Conservation (phyloP, 2,329 filamentous ascomycete genomes). For the Curvularia sp. region DNA sequence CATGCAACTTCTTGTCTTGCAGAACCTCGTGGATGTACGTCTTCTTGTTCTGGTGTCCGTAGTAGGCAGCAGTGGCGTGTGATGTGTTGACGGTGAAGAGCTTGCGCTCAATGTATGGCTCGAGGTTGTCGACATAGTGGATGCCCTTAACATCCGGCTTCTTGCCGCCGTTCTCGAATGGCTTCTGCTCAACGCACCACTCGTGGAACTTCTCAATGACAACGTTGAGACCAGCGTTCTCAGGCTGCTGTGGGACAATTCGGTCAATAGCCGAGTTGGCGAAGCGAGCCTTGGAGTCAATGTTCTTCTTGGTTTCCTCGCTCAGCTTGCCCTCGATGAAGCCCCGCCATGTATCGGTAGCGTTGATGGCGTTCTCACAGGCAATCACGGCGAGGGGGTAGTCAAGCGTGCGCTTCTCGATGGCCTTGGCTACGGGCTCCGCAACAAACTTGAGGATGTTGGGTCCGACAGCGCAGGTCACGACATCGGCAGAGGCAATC, state of each 20-base stretch:
- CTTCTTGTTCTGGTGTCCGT: slow-evolving; percentile 86
- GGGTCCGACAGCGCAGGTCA: slow-evolving; percentile 96
- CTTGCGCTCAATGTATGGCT: slow-evolving; percentile 98
- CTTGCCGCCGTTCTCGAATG: slow-evolving; percentile 72
- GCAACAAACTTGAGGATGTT: slow-evolving; percentile 97
- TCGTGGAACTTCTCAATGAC: slow-evolving; percentile 99
- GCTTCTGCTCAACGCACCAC: slow-evolving; percentile 92
- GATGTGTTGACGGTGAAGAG: slow-evolving; percentile 99
- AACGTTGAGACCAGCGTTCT: slow-evolving; percentile 82
- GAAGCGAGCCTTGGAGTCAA: slow-evolving; percentile 80
- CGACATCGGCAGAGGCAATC: slow-evolving; percentile 85
- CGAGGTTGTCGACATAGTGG: slow-evolving; percentile 89
- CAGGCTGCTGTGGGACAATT: slow-evolving; percentile 90
- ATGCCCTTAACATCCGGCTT: slow-evolving; percentile 83
- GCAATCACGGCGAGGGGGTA: slow-evolving; percentile 89
- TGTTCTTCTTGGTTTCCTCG: slow-evolving; percentile 68
- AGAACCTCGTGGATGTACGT: slow-evolving; percentile 89
- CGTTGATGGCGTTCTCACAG: slow-evolving; percentile 97
- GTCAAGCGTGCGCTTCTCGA: slow-evolving; percentile 72
- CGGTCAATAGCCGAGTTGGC: slow-evolving; percentile 99
- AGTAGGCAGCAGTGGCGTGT: slow-evolving; percentile 95
- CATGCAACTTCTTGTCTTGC: slow-evolving; percentile 78
- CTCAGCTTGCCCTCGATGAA: slow-evolving; percentile 80
- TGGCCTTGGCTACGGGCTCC: slow-evolving; percentile 91
- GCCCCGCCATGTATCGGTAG: slow-evolving; percentile 83